Evolutionary conservation across 78 protist species (phyloP).

Genomic region (Protostelium mycophagum): DNA sequence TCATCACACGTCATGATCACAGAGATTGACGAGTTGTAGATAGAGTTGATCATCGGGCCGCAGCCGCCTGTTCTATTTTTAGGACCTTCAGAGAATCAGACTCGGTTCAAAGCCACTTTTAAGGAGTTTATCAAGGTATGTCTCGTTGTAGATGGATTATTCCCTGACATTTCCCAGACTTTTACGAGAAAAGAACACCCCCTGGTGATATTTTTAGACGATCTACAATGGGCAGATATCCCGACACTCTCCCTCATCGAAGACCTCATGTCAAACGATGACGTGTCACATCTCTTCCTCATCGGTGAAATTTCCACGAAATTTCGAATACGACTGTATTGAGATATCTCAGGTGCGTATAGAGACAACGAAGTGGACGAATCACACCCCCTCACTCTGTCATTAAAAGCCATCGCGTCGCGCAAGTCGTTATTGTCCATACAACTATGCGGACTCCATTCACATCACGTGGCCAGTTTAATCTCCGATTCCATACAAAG

Average conservation of each 20-base stretch:
- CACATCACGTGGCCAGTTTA: conserved; percentile 15
- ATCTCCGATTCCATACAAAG: conserved; percentile 8
- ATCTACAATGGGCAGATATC: conserved; percentile 33
- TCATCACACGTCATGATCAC: not conserved
- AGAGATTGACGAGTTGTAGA: not conserved
- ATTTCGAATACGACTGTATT: no score
- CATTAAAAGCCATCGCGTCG: not conserved
- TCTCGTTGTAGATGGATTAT: not conserved
- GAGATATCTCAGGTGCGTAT: conserved; percentile 30
- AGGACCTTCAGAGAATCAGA: conserved; percentile 36
- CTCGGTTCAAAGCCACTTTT: conserved; percentile 30
- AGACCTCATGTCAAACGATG: conserved; percentile 17
- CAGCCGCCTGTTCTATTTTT: conserved; percentile 14
- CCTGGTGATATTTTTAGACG: conserved; percentile 36
- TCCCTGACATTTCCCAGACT: not conserved
- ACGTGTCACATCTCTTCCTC: conserved; percentile 11
- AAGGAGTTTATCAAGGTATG: conserved; percentile 37
- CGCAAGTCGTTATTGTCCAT: not conserved
- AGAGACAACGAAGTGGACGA: conserved; percentile 38
- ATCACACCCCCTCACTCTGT: not conserved
- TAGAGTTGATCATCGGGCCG: conserved; percentile 28
- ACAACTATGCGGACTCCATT: conserved; percentile 2
- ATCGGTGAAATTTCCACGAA: conserved; percentile 5
- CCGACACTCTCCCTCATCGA: not conserved
- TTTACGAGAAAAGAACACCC: conserved; percentile 48